Evolutionary conservation across 345 rosid species (phyloP).

Genomic region (Moricandia moricandioides): DNA sequence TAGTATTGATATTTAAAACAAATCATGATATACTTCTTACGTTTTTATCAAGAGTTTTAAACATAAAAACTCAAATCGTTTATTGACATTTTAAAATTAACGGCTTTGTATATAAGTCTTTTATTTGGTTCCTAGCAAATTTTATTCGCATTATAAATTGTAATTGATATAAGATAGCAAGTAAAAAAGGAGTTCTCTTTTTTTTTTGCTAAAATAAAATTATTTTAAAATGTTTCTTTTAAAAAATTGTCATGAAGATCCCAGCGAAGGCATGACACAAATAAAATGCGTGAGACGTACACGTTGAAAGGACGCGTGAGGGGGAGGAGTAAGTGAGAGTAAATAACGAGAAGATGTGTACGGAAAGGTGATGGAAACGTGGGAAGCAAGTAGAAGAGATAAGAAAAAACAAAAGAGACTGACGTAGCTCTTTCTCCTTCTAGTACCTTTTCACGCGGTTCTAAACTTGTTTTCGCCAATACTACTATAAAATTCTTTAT

Average conservation of each 20-base stretch:
- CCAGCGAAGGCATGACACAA: not conserved
- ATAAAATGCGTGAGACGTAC: not conserved
- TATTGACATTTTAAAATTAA: not conserved
- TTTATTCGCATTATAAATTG: not conserved
- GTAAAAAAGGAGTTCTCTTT: not conserved
- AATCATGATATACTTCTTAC: not conserved
- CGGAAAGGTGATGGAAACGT: slow-evolving; percentile 30
- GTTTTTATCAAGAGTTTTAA: not conserved
- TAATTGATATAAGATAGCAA: not conserved
- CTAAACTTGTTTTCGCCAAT: not conserved
- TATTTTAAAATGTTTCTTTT: not conserved
- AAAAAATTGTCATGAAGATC: not conserved
- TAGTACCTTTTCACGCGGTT: not conserved
- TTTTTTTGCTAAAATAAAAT: not conserved
- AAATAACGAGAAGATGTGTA: slow-evolving; percentile 21
- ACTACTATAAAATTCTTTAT: not conserved
- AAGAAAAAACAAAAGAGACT: not conserved
- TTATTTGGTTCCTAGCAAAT: not conserved
- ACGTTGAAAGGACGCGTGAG: not conserved
- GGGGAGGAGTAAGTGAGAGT: slow-evolving; percentile 8
- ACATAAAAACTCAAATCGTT: not conserved
- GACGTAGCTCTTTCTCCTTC: slow-evolving; percentile 21
- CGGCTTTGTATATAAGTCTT: not conserved
- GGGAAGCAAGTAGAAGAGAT: slow-evolving; percentile 36
- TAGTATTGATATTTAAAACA: too few species aligned